Conservation (phyloP, 108 stramenopile species). For the Parmales sp. region DNA sequence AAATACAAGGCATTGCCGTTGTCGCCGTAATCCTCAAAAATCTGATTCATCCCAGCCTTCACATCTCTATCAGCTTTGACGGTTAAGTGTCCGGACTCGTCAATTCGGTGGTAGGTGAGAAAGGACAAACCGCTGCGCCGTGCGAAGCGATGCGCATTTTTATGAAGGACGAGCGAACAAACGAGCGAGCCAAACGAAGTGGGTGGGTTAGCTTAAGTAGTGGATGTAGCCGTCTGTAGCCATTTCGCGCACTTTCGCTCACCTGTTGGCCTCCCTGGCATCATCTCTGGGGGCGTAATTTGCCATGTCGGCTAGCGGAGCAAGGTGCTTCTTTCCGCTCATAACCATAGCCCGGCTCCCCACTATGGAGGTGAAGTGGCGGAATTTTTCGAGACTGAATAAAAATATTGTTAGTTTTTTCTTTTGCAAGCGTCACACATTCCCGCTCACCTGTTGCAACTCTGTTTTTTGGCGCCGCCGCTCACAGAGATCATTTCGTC, state of each 20-base stretch:
- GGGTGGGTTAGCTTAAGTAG: too few relatives aligned
- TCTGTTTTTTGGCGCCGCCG: background rate
- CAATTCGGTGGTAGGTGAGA: constrained; percentile 29
- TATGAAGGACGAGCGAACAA: too few relatives aligned
- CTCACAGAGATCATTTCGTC: background rate
- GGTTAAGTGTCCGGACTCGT: constrained; percentile 27
- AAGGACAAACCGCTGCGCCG: too few relatives aligned
- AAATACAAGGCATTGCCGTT: constrained; percentile 61
- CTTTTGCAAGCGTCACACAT: too few relatives aligned
- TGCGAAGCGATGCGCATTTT: too few relatives aligned
- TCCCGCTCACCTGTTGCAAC: too few relatives aligned
- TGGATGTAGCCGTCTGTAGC: too few relatives aligned
- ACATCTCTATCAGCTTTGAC: constrained; percentile 37
- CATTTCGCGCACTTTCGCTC: too few relatives aligned
- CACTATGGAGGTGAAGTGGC: constrained; percentile 44
- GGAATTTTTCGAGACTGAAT: constrained; percentile 32
- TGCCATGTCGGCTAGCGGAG: constrained; percentile 71
- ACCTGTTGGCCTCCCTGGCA: too few relatives aligned
- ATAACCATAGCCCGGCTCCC: constrained; percentile 61
- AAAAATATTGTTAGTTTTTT: too few relatives aligned
- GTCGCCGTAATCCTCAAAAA: constrained; percentile 79
- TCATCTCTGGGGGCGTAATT: constrained; percentile 47
- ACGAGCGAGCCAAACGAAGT: too few relatives aligned
- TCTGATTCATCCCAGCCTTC: constrained; percentile 22
- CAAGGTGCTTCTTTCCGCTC: constrained; percentile 44